A percentile compares a stretch with the other conserved stretches of the same genome.
phyloP scores from a whole-genome alignment of 441 rosid species.

The Croton laevigatus region DNA sequence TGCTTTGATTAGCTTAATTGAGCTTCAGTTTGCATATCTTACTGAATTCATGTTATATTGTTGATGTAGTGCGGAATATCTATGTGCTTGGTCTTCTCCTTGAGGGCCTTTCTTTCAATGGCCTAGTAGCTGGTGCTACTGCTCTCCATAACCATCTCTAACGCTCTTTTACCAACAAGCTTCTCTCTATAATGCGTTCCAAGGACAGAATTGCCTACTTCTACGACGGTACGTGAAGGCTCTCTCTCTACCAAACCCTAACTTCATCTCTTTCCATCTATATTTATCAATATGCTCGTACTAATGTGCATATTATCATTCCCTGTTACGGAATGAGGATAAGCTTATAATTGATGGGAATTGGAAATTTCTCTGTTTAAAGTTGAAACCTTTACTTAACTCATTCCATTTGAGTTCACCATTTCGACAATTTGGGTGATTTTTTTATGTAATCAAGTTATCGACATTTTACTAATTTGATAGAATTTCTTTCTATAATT shows the following conservation, averaged over 20 bases:
- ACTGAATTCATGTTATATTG: too few relatives aligned
- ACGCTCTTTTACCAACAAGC: neutral
- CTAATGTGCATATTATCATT: too few relatives aligned
- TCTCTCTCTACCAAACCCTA: constrained; percentile 11
- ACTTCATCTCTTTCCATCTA: neutral
- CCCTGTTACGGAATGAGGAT: neutral
- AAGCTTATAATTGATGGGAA: neutral
- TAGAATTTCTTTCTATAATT: neutral
- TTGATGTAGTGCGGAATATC: too few relatives aligned
- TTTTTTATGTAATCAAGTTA: too few relatives aligned
- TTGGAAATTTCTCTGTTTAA: neutral
- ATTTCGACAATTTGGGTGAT: too few relatives aligned
- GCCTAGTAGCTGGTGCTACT: neutral
- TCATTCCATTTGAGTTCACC: too few relatives aligned
- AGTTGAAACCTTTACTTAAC: neutral
- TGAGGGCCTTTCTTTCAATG: constrained; percentile 4
- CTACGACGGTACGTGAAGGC: constrained; percentile 58
- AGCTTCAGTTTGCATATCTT: too few relatives aligned
- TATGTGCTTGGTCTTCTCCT: too few relatives aligned
- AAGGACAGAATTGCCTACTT: constrained; percentile 92
- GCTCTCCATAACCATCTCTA: constrained; percentile 6
- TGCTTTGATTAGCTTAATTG: too few relatives aligned
- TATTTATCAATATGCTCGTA: neutral
- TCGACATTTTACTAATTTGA: neutral
- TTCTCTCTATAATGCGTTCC: constrained; percentile 48